Conservation (phyloP, 306 rosid genomes). For the Prunus mume region DNA sequence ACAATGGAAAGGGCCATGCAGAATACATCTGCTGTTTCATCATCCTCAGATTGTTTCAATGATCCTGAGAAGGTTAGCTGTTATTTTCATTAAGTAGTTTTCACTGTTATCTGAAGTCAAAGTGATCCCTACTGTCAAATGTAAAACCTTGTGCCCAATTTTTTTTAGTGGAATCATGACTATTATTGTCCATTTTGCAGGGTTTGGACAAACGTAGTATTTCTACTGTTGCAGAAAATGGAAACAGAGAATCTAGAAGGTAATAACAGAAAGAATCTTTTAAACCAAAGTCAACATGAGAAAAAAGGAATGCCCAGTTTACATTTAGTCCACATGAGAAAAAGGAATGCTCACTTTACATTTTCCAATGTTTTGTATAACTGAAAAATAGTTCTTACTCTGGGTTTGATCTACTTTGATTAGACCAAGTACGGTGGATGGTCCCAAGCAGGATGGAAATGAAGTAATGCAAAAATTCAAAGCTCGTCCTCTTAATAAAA, state of each 20-base stretch:
- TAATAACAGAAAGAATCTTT: conserved; percentile 19
- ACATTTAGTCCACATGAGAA: background rate
- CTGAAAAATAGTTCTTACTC: conserved; percentile 24
- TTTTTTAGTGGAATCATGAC: background rate
- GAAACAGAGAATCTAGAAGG: conserved; percentile 58
- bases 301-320: background rate
- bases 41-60: conserved; percentile 49
- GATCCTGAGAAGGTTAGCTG: conserved; percentile 44
- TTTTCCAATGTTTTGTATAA: background rate
- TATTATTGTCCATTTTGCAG: conserved; percentile 39
- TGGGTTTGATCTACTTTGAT: conserved; percentile 14
- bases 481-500: conserved; percentile 75
- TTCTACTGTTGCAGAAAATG: conserved; percentile 38
- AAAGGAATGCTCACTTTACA: background rate
- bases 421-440: conserved; percentile 58
- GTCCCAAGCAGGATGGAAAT: conserved; percentile 47
- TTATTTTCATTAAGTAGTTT: conserved; percentile 11
- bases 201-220: conserved; percentile 41
- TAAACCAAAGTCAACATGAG: background rate
- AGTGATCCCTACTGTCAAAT: background rate
- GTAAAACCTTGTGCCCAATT: background rate
- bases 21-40: conserved; percentile 51
- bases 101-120: conserved; percentile 13
- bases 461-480: conserved; percentile 51
- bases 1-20: conserved; percentile 87